These are phyloP conservation scores for Nothopassalora personata DNA, from an alignment of 2,329 filamentous ascomycete species.

Conservation along the genomic window DNA sequence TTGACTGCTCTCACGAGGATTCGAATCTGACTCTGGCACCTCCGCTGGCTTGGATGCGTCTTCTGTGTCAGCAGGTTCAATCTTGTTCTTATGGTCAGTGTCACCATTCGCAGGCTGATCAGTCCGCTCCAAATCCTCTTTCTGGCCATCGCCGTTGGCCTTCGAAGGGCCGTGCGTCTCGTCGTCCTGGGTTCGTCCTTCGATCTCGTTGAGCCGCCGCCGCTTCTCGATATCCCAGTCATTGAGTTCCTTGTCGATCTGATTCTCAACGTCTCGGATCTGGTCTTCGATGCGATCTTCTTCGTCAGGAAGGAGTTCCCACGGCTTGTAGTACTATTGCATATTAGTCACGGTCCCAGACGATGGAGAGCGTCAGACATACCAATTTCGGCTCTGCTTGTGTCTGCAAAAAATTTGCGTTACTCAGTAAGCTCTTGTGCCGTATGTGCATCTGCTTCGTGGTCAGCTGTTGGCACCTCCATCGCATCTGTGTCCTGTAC, in stretches of 20 bases:
- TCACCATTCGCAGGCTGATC: slow-evolving; percentile 1
- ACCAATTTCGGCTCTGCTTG: slow-evolving; percentile 68
- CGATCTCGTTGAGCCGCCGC: slow-evolving; percentile 3
- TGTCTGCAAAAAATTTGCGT: slow-evolving; percentile 70
- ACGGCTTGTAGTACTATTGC: slow-evolving; percentile 75
- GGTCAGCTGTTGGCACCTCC: neutral
- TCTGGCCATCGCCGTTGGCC: neutral
- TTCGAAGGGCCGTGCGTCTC: neutral
- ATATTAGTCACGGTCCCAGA: neutral
- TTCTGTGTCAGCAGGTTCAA: slow-evolving; percentile 5
- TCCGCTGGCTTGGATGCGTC: slow-evolving; percentile 4
- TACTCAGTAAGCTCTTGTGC: slow-evolving; percentile 66
- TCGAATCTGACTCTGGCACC: slow-evolving; percentile 6
- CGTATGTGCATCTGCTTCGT: slow-evolving; percentile 65
- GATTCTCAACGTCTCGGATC: slow-evolving; percentile 58
- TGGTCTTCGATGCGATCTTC: slow-evolving; percentile 67
- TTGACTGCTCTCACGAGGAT: neutral
- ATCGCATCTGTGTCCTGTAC: slow-evolving; percentile 28
- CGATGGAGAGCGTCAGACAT: slow-evolving; percentile 35
- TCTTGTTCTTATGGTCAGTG: slow-evolving; percentile 3
- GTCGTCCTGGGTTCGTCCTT: slow-evolving; percentile 4
- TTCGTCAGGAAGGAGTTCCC: slow-evolving; percentile 65
- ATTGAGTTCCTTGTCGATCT: slow-evolving; percentile 59
- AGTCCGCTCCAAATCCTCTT: neutral
- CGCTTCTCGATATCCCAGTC: slow-evolving; percentile 50